Conservation (phyloP, 805 yeast species). For the Wickerhamomyces strasburgensis region DNA sequence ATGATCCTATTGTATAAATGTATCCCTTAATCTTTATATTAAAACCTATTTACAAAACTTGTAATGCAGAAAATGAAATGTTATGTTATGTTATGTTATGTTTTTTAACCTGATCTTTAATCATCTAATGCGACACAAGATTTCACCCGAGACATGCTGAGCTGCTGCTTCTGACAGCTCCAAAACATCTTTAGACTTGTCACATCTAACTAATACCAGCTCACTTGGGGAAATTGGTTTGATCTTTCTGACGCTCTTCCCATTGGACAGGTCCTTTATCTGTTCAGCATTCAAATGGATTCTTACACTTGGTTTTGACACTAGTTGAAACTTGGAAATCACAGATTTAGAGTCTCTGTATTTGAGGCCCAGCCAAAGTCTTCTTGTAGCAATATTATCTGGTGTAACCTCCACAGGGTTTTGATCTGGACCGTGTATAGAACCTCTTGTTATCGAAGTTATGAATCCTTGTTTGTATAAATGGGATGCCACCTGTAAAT, state of each 20-base stretch:
- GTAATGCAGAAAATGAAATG: neutral
- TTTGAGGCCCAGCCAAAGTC: conserved; percentile 89
- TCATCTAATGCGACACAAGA: conserved; percentile 70
- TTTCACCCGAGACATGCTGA: conserved; percentile 66
- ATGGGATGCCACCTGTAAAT: conserved; percentile 77
- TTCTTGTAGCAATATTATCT: conserved; percentile 78
- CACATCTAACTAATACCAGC: conserved; percentile 59
- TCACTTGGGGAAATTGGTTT: conserved; percentile 88
- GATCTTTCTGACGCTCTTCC: conserved; percentile 67
- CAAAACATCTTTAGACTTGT: conserved; percentile 44
- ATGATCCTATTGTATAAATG: no score
- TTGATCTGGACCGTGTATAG: conserved; percentile 76
- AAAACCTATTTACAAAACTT: neutral
- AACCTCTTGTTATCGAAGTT: conserved; percentile 79
- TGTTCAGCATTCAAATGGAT: conserved; percentile 61
- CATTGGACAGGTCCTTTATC: conserved; percentile 67
- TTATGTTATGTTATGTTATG: neutral
- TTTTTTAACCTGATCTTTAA: no score
- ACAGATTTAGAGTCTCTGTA: conserved; percentile 80
- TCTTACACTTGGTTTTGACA: conserved; percentile 81
- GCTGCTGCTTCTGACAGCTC: conserved; percentile 86
- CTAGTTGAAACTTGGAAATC: conserved; percentile 60
- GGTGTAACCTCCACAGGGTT: conserved; percentile 74
- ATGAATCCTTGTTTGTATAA: conserved; percentile 89
- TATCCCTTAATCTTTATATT: neutral